Evolutionary conservation across 169 alveolate species (phyloP).

Genomic region (Cryptosporidium ubiquitum): DNA sequence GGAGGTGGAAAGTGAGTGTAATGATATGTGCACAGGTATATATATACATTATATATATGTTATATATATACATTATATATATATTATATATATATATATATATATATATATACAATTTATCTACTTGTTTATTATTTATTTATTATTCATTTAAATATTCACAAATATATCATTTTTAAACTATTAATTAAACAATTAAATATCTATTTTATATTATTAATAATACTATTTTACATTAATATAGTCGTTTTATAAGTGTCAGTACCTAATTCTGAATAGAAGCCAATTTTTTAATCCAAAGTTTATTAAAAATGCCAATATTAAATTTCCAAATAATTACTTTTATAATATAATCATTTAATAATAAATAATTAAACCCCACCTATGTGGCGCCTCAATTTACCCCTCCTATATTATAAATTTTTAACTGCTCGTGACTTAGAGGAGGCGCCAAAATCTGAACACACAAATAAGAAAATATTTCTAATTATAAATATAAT

Average conservation of each 20-base stretch:
- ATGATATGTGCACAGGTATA: too few relatives aligned
- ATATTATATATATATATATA: too few relatives aligned
- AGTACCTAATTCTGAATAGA: not conserved
- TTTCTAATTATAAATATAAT: slow-evolving; percentile 1
- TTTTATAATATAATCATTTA: not conserved
- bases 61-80: not conserved
- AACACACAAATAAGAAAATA: slow-evolving; percentile 50
- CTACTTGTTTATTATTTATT: too few relatives aligned
- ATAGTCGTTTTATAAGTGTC: too few relatives aligned
- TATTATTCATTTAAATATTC: too few relatives aligned
- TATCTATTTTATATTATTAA: too few relatives aligned
- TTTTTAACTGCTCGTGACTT: slow-evolving; percentile 73
- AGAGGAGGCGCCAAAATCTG: slow-evolving; percentile 59
- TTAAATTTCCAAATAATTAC: not conserved
- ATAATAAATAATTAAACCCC: slow-evolving; percentile 3
- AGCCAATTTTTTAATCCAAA: too few relatives aligned
- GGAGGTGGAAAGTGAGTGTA: not conserved
- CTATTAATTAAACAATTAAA: too few relatives aligned
- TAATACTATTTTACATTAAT: too few relatives aligned
- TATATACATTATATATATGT: not conserved
- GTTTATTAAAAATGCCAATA: not conserved
- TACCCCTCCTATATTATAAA: slow-evolving; percentile 44
- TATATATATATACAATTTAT: too few relatives aligned
- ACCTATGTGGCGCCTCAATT: slow-evolving; percentile 4
- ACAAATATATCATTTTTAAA: too few relatives aligned